These are phyloP conservation scores for Coniella lustricola DNA, from an alignment of 2,329 filamentous ascomycete species.

Conservation along the genomic window DNA sequence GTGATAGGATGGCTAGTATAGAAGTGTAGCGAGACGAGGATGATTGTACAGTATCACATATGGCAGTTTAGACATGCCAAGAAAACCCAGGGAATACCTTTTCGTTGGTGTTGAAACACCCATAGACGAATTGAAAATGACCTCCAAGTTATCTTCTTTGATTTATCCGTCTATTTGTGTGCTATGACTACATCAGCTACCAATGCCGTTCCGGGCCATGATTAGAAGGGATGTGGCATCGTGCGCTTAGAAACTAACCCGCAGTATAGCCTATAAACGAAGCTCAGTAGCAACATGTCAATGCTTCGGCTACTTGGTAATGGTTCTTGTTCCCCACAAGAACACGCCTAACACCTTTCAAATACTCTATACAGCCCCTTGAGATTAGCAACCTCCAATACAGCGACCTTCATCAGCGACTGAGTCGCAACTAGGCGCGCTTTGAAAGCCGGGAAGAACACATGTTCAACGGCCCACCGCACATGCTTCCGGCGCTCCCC, in stretches of 20 bases:
- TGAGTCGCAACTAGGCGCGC: conserved; percentile 75
- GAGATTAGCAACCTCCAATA: conserved; percentile 83
- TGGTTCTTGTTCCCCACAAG: background rate
- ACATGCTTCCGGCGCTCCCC: conserved; percentile 60
- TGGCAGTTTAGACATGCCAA: conserved; percentile 2
- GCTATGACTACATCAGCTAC: too few species aligned
- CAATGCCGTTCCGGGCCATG: too few species aligned
- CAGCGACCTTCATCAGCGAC: conserved; percentile 61
- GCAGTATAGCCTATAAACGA: too few species aligned
- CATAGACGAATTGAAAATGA: conserved; percentile 17
- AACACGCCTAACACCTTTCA: conserved; percentile 68
- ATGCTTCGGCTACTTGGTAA: background rate
- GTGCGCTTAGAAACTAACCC: too few species aligned
- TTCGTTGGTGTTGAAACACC: conserved; percentile 6
- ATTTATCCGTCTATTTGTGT: background rate
- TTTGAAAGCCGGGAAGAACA: conserved; percentile 86
- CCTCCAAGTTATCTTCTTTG: conserved; percentile 2
- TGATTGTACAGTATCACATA: conserved; percentile 12
- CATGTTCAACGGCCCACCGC: conserved; percentile 69
- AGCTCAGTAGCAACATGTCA: background rate
- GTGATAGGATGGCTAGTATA: background rate
- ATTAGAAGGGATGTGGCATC: too few species aligned
- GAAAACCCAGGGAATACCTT: background rate
- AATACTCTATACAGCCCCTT: conserved; percentile 93
- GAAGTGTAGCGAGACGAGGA: background rate